Conservation (phyloP, 192 early-diverging fungal species). For the Rhizoclosmatium sp. region DNA sequence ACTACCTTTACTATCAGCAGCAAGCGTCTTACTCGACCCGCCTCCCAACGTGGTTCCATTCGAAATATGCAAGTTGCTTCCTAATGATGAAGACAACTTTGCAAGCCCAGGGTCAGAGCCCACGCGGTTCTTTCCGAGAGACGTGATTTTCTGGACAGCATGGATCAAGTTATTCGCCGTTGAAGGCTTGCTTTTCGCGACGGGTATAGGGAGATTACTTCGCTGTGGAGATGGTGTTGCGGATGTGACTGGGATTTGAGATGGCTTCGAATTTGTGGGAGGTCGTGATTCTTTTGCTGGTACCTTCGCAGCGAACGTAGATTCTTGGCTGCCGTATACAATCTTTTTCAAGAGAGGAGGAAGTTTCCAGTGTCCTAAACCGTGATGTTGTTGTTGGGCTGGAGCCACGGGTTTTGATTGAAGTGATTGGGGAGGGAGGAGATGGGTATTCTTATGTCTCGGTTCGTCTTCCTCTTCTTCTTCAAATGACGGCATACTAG, state of each 20-base stretch:
- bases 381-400: neutral
- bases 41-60: neutral
- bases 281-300: too few relatives aligned
- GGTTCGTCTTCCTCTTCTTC: constrained; percentile 26
- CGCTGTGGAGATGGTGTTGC: neutral
- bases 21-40: constrained; percentile 19
- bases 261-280: neutral
- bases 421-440: neutral
- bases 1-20: neutral
- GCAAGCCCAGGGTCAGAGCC: constrained; percentile 22
- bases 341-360: constrained; percentile 30
- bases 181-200: constrained; percentile 13
- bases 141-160: constrained; percentile 19
- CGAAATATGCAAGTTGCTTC: neutral
- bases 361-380: constrained; percentile 18
- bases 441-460: constrained; percentile 6
- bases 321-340: constrained; percentile 10
- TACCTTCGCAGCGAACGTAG: neutral
- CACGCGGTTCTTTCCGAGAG: constrained; percentile 11
- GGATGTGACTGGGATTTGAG: neutral
- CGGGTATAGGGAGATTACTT: constrained; percentile 9
- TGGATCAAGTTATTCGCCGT: constrained; percentile 17
- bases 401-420: neutral
- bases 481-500: constrained; percentile 4
- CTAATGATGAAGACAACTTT: neutral